Evolutionary conservation across 768 basidiomycete species (phyloP).

Genomic region (Mycena haematopus): DNA sequence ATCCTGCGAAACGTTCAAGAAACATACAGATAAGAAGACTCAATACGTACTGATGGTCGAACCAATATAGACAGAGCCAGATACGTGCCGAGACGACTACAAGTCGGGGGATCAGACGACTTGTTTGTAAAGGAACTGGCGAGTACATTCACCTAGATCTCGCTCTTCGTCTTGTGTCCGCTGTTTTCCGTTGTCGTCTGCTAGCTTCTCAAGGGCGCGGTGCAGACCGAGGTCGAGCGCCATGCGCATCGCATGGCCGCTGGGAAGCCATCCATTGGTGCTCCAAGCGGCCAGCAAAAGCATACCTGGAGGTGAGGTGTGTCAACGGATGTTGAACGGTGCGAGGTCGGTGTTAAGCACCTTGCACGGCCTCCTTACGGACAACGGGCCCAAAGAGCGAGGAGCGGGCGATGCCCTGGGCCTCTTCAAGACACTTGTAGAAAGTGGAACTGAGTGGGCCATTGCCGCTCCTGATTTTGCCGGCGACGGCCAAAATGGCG

Average conservation of each 20-base stretch:
- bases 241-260: conserved; percentile 97
- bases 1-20: conserved; percentile 55
- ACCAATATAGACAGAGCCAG: conserved; percentile 95
- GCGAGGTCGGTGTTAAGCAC: conserved; percentile 45
- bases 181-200: conserved; percentile 72
- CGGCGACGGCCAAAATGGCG: conserved; percentile 89
- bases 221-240: conserved; percentile 93
- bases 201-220: conserved; percentile 89
- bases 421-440: conserved; percentile 92
- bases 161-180: conserved; percentile 84
- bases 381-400: conserved; percentile 94
- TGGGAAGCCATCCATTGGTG: conserved; percentile 93
- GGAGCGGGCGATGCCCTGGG: conserved; percentile 93
- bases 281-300: conserved; percentile 91
- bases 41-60: conserved; percentile 85
- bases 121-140: conserved; percentile 14
- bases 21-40: not conserved
- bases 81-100: conserved; percentile 90
- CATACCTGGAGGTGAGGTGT: conserved; percentile 64
- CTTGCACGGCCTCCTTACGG: conserved; percentile 93
- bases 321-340: conserved; percentile 5
- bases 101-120: conserved; percentile 20
- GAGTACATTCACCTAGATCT: conserved; percentile 67
- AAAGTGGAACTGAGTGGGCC: conserved; percentile 85
- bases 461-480: conserved; percentile 90